Conservation (phyloP, 768 basidiomycete species). For the Hygrophorus pudorinus region DNA sequence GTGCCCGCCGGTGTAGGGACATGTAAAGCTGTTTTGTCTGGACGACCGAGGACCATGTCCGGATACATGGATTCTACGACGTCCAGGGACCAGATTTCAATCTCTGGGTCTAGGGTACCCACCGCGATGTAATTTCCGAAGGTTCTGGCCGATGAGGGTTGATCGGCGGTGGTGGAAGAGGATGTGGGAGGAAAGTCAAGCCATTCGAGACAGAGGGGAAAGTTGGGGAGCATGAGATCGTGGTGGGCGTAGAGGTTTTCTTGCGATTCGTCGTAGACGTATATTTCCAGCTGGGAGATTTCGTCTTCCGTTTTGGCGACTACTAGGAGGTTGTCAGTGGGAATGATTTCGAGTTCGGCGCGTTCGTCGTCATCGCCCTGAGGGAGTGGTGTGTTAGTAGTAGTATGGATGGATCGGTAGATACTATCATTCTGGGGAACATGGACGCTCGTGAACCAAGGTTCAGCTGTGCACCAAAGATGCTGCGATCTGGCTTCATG, state of each 20-base stretch:
- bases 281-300: conserved; percentile 89
- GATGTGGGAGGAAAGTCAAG: conserved; percentile 84
- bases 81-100: conserved; percentile 98
- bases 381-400: conserved; percentile 8
- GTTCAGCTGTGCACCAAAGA: no score
- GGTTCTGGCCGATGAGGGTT: conserved; percentile 15
- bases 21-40: conserved; percentile 73
- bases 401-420: conserved; percentile 6
- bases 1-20: conserved; percentile 75
- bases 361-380: conserved; percentile 77
- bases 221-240: conserved; percentile 94
- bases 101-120: conserved; percentile 93
- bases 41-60: conserved; percentile 81
- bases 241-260: conserved; percentile 95
- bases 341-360: conserved; percentile 79
- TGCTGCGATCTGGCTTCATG: no score
- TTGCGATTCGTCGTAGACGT: conserved; percentile 87
- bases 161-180: conserved; percentile 24
- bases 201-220: conserved; percentile 99
- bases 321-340: conserved; percentile 88
- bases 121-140: conserved; percentile 92
- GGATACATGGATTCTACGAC: conserved; percentile 92
- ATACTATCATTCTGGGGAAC: neutral
- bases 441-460: no score
- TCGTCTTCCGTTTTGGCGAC: conserved; percentile 95